Conservation (phyloP, 2,329 filamentous ascomycete genomes). For the Aspergillus fumigatus region DNA sequence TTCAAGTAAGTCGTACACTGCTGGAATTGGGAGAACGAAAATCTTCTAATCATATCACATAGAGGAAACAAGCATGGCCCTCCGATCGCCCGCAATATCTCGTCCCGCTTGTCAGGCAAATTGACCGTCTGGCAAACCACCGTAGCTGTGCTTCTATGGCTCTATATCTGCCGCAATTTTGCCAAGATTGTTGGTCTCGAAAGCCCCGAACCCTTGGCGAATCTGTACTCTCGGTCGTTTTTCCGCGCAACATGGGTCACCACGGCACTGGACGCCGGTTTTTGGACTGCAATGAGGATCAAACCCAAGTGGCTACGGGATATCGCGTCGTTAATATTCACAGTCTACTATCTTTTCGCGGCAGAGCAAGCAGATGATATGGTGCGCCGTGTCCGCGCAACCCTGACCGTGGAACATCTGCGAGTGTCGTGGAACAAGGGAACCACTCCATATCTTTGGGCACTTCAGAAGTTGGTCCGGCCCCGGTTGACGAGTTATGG, state of each 20-base stretch:
- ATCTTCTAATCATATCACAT: neutral
- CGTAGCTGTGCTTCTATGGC: constrained; percentile 79
- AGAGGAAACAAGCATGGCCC: constrained; percentile 87
- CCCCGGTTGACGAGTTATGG: constrained; percentile 77
- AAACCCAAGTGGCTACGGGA: constrained; percentile 75
- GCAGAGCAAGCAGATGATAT: constrained; percentile 96
- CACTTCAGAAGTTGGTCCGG: constrained; percentile 67
- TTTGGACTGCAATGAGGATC: constrained; percentile 98
- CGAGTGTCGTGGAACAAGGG: constrained; percentile 94
- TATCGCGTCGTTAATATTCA: constrained; percentile 76
- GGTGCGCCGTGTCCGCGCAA: constrained; percentile 81
- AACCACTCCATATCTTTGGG: constrained; percentile 76
- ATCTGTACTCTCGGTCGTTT: constrained; percentile 87
- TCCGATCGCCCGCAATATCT: constrained; percentile 47
- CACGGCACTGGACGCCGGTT: constrained; percentile 90
- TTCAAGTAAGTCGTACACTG: constrained; percentile 54
- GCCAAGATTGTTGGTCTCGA: constrained; percentile 87
- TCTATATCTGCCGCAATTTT: constrained; percentile 90
- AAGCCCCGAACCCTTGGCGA: constrained; percentile 86
- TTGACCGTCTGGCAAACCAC: constrained; percentile 88
- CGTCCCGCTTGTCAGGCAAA: constrained; percentile 62
- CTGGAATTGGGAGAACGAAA: neutral
- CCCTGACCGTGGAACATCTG: constrained; percentile 84
- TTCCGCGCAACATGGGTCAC: constrained; percentile 96
- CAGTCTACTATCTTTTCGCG: constrained; percentile 83